Percentiles rank a stretch among this genome's conserved stretches.
Evolutionary conservation across 345 rosid species (phyloP).

Genomic region (Anacardium occidentale): DNA sequence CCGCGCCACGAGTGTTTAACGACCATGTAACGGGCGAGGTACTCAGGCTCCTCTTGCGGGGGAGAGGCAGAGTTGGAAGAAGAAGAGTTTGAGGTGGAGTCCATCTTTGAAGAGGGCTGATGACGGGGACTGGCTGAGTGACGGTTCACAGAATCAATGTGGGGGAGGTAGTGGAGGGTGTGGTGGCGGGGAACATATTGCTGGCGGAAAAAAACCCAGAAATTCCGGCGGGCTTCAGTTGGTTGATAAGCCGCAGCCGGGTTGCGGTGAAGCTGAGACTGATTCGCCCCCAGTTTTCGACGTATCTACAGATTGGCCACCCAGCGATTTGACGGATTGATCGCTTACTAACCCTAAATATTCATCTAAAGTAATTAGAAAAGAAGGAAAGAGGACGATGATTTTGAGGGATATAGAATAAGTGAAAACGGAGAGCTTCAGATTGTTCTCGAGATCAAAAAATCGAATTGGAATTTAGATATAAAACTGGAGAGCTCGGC

Average conservation of each 20-base stretch:
- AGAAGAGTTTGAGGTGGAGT: conserved; percentile 23
- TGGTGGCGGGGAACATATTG: conserved; percentile 61
- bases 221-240: conserved; percentile 58
- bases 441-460: background rate
- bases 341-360: conserved; percentile 10
- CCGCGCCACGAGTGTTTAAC: conserved; percentile 99
- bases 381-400: background rate
- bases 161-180: conserved; percentile 58
- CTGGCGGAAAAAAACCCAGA: conserved; percentile 61
- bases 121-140: conserved; percentile 30
- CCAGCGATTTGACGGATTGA: conserved; percentile 12
- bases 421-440: background rate
- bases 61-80: conserved; percentile 27
- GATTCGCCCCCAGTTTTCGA: conserved; percentile 93
- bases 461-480: background rate
- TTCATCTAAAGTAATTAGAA: background rate
- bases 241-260: conserved; percentile 40
- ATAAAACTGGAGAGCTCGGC: conserved; percentile 19
- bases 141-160: conserved; percentile 44
- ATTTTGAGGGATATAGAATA: background rate
- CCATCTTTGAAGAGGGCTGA: conserved; percentile 46
- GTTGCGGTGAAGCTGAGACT: conserved; percentile 72
- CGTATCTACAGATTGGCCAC: conserved; percentile 36
- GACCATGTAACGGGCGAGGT: conserved; percentile 78
- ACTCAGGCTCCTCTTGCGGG: conserved; percentile 81